Conservation (phyloP, 495 filamentous ascomycete species). For the Hyaloscypha bicolor region DNA sequence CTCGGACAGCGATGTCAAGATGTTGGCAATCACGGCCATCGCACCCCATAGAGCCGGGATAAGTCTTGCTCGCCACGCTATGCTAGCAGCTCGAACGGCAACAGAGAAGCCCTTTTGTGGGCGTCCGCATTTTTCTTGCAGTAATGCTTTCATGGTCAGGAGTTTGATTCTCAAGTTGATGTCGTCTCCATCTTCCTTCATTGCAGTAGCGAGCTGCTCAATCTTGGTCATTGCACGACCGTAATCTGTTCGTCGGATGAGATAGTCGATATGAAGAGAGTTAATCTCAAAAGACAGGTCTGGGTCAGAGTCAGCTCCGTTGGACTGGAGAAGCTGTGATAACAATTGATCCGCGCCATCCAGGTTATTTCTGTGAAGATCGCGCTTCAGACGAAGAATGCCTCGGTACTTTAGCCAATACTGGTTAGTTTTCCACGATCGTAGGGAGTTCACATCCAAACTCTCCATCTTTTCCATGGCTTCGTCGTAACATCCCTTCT, state of each 20-base stretch:
- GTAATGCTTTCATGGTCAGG: conserved; percentile 72
- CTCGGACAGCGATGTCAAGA: conserved; percentile 73
- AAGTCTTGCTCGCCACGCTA: conserved; percentile 71
- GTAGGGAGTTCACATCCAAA: conserved; percentile 66
- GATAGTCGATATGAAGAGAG: conserved; percentile 70
- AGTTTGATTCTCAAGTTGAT: conserved; percentile 73
- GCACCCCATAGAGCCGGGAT: conserved; percentile 78
- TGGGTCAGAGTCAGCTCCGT: conserved; percentile 52
- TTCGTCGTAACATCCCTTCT: conserved; percentile 69
- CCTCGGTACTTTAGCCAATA: conserved; percentile 76
- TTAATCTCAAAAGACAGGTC: conserved; percentile 73
- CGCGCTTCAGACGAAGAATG: conserved; percentile 68
- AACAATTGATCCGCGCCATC: conserved; percentile 69
- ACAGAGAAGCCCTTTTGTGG: conserved; percentile 84
- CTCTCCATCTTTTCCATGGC: conserved; percentile 67
- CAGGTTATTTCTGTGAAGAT: conserved; percentile 71
- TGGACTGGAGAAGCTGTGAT: conserved; percentile 54
- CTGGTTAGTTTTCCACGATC: conserved; percentile 77
- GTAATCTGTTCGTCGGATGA: conserved; percentile 64
- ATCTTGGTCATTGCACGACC: conserved; percentile 65
- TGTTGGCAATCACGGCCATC: conserved; percentile 65
- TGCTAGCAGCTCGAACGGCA: conserved; percentile 75
- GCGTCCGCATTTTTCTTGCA: conserved; percentile 70
- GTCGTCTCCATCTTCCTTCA: conserved; percentile 73
- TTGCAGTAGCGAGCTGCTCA: conserved; percentile 63